These are phyloP conservation scores for Peniophora sp. DNA, from an alignment of 1,284 basidiomycete genomes.

Conservation along the genomic window DNA sequence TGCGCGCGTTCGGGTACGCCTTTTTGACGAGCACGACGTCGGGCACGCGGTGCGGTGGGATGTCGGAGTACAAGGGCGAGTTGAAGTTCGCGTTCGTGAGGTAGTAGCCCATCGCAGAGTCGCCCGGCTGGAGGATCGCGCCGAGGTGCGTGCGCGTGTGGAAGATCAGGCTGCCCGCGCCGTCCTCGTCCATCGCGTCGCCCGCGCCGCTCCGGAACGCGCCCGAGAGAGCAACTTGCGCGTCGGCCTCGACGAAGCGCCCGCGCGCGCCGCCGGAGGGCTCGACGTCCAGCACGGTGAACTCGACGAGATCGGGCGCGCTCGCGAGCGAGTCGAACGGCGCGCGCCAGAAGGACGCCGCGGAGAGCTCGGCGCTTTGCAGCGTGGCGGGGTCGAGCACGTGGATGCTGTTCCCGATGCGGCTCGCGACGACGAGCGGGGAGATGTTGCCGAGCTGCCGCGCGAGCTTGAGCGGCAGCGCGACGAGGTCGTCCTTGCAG, in stretches of 20 bases:
- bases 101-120: slow-evolving; percentile 88
- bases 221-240: slow-evolving; percentile 84
- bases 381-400: slow-evolving; percentile 87
- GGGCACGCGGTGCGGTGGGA: slow-evolving; percentile 73
- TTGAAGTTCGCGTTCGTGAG: slow-evolving; percentile 91
- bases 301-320: slow-evolving; percentile 86
- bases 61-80: slow-evolving; percentile 75
- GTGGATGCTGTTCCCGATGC: slow-evolving; percentile 89
- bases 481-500: slow-evolving; percentile 97
- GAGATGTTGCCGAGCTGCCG: slow-evolving; percentile 82
- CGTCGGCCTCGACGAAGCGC: slow-evolving; percentile 85
- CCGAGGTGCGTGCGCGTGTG: slow-evolving; percentile 97
- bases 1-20: slow-evolving; percentile 89
- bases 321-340: slow-evolving; percentile 83
- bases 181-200: slow-evolving; percentile 41
- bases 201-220: slow-evolving; percentile 48
- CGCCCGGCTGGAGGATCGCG: slow-evolving; percentile 90
- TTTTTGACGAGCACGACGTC: slow-evolving; percentile 95
- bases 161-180: slow-evolving; percentile 69
- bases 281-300: slow-evolving; percentile 93
- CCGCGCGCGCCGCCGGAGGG: slow-evolving; percentile 64
- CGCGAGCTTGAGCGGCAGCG: slow-evolving; percentile 79
- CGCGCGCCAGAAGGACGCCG: slow-evolving; percentile 85
- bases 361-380: slow-evolving; percentile 73
- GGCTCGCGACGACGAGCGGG: slow-evolving; percentile 81